Conservation (phyloP, 441 rosid species). For the Gossypium laxum region DNA sequence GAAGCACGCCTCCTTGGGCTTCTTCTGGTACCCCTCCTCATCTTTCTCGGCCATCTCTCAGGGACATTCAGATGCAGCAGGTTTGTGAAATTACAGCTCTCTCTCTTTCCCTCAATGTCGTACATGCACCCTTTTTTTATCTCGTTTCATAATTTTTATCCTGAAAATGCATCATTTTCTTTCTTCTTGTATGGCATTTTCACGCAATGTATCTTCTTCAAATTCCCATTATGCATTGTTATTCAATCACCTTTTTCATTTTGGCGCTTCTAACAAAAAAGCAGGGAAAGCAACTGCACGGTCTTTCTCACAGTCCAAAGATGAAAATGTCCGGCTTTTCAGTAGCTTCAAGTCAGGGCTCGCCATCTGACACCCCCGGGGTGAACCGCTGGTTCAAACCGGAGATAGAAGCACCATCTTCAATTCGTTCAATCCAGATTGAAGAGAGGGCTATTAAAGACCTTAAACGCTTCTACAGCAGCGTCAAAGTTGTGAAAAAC, state of each 20-base stretch:
- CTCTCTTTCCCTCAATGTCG: neutral
- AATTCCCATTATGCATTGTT: neutral
- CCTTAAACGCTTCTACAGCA: constrained; percentile 78
- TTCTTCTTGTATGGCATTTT: neutral
- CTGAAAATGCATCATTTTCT: neutral
- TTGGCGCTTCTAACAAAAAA: neutral
- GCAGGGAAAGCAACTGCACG: constrained; percentile 57
- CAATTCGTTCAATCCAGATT: constrained; percentile 81
- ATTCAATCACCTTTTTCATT: too few species aligned
- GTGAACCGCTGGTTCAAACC: constrained; percentile 92
- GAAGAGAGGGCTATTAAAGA: constrained; percentile 97
- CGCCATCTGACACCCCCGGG: constrained; percentile 79
- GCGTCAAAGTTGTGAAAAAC: constrained; percentile 70
- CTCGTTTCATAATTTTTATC: neutral
- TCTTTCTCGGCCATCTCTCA: constrained; percentile 66
- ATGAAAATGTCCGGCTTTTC: constrained; percentile 63
- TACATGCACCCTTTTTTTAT: too few species aligned
- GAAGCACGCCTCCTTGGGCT: constrained; percentile 82
- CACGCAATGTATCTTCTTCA: neutral
- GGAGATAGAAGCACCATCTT: constrained; percentile 57
- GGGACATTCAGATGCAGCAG: constrained; percentile 97
- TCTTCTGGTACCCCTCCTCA: constrained; percentile 72
- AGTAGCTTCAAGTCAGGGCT: constrained; percentile 51
- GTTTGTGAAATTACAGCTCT: constrained; percentile 21
- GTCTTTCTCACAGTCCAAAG: constrained; percentile 62